Conservation (phyloP, 257 asterid species). For the Solanum medicagineum region DNA sequence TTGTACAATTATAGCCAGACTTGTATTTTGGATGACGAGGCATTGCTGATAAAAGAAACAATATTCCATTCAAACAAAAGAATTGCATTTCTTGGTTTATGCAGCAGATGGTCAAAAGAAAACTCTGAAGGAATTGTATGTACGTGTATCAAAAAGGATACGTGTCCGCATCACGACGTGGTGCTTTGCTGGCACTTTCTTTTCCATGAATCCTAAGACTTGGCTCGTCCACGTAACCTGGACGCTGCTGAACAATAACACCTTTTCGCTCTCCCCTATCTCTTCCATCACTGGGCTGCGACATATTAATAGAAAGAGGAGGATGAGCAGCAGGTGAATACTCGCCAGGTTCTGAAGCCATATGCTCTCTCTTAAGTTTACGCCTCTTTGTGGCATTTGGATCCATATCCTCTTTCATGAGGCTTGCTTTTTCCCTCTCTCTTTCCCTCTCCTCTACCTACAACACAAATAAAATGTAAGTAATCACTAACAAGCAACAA, state of each 20-base stretch:
- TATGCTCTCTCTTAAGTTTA: slow-evolving; percentile 81
- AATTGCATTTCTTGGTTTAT: background rate
- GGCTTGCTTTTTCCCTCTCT: slow-evolving; percentile 59
- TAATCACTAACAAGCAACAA: background rate
- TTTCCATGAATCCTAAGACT: slow-evolving; percentile 64
- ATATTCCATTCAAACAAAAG: background rate
- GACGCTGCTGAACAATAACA: slow-evolving; percentile 48
- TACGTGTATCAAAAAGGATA: slow-evolving; percentile 42
- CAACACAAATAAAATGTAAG: slow-evolving; percentile 2
- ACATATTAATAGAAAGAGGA: slow-evolving; percentile 37
- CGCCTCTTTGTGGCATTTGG: slow-evolving; percentile 78
- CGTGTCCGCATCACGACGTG: slow-evolving; percentile 81
- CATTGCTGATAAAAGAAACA: background rate
- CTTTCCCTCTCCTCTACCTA: slow-evolving; percentile 79
- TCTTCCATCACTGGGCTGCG: slow-evolving; percentile 62
- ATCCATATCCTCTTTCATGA: slow-evolving; percentile 70
- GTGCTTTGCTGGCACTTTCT: slow-evolving; percentile 58
- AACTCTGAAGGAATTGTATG: background rate
- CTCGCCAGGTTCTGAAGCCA: slow-evolving; percentile 83
- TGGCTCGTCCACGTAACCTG: slow-evolving; percentile 75
- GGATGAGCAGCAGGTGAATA: slow-evolving; percentile 60
- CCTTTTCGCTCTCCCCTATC: slow-evolving; percentile 86
- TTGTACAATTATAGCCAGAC: background rate
- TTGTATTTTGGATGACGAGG: background rate
- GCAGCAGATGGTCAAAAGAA: background rate